Percentiles rank a stretch among this genome's conserved stretches.
Evolutionary conservation across 768 basidiomycete species (phyloP).

Genomic region (Lactifluus echinatus): DNA sequence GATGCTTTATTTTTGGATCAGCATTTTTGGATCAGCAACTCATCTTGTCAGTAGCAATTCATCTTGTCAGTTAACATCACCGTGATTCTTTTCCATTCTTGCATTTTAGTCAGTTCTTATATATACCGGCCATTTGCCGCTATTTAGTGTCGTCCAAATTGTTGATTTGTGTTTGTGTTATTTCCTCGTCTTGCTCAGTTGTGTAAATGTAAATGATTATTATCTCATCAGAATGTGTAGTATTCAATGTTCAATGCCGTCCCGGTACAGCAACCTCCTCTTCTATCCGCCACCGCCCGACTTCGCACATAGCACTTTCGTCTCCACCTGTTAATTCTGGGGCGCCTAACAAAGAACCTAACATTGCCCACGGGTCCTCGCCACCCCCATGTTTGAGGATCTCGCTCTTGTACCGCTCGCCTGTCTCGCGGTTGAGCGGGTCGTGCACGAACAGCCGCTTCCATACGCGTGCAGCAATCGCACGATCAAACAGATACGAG

Average conservation of each 20-base stretch:
- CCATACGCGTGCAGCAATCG: conserved; percentile 93
- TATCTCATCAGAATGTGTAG: background rate
- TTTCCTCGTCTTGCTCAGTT: background rate
- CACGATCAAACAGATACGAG: conserved; percentile 92
- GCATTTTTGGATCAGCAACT: background rate
- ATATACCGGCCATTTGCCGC: background rate
- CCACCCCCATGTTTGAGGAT: conserved; percentile 81
- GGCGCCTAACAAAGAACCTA: conserved; percentile 56
- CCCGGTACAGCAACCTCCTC: conserved; percentile 55
- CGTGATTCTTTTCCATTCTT: background rate
- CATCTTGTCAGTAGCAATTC: background rate
- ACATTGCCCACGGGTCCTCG: conserved; percentile 91
- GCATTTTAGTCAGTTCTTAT: background rate
- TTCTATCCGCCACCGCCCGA: conserved; percentile 83
- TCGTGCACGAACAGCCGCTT: conserved; percentile 56
- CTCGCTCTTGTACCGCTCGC: conserved; percentile 73
- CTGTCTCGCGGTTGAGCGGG: conserved; percentile 62
- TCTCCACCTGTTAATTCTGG: conserved; percentile 67
- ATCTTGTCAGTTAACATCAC: too few species aligned
- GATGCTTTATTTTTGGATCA: background rate
- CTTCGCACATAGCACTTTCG: conserved; percentile 76
- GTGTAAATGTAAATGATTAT: background rate
- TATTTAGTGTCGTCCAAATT: background rate
- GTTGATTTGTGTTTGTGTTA: too few species aligned
- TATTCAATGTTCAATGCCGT: conserved; percentile 38